Base-by-base conservation (phyloP, 768 basidiomycete species). In the Fomitopsis pulvina region DNA sequence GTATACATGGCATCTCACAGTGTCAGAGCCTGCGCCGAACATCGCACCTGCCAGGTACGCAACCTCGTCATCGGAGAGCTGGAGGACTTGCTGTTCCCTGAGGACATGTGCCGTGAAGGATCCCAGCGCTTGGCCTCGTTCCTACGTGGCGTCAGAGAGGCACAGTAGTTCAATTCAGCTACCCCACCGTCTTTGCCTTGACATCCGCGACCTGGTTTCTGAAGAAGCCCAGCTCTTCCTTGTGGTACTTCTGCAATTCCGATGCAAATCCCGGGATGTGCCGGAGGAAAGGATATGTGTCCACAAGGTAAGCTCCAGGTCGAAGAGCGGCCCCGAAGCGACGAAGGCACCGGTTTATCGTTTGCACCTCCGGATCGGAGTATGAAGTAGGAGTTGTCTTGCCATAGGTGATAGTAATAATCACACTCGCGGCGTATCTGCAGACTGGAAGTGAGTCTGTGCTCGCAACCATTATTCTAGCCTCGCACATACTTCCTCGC, bases 201-300 rank as follows among this genome's bases (percentile, higher is more conserved):
- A 57, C 57, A 2, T 14, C 43, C 10, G 65, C 56, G 12, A 72
- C 25, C 50, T 68, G 68, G 0, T 62, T 52, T 10, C 54, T 30
- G 48, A 66, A 73, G 30, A 72, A 53, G 1, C 41, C 54, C 10
- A 69, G 58, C 52, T 74, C 72, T 41, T 72, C 67, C 26, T 54
- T n/a, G 53, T 84, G 82, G 43, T 79, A 81, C 2, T 68, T 63
- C 48, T 74, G 69, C 8, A 87, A 66, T 51, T 80, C 74, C n/a
- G 73, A 71, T 3, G 80, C 64, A 54, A 83, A 84, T 20, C 79
- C 80, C 1, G 85, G 84, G 20, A 87, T 60, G 58, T 60, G 48
- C 30, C 61, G 64, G 18, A 73, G 53, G 49, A 69, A 53, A 0
- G 73, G 71, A 47, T 61, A 67, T 20, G 40, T 59, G 37, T 75